phyloP scores from a whole-genome alignment of 257 asterid genomes.

The Asclepias syriaca region DNA sequence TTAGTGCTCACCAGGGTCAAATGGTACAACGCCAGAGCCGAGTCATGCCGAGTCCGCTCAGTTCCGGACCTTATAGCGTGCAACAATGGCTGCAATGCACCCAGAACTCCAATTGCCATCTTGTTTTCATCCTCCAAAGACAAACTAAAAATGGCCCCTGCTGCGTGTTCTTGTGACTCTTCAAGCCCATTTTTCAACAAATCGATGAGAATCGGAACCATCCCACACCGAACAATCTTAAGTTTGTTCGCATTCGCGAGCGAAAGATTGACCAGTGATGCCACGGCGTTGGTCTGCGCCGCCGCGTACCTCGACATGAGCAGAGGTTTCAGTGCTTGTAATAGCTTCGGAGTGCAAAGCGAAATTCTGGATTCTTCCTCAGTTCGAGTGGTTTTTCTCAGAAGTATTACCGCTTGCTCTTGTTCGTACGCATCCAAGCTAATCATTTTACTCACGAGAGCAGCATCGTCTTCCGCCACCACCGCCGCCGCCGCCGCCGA shows the following conservation, averaged over 20 bases:
- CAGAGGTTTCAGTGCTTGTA: constrained; percentile 52
- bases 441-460: constrained; percentile 26
- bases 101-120: constrained; percentile 79
- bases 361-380: constrained; percentile 53
- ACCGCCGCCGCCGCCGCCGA: constrained; percentile 15
- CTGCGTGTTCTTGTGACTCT: constrained; percentile 85
- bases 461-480: constrained; percentile 42
- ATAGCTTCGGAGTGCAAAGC: constrained; percentile 62
- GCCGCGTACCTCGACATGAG: constrained; percentile 57
- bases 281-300: constrained; percentile 68
- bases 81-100: constrained; percentile 74
- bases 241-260: constrained; percentile 61
- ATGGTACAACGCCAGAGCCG: constrained; percentile 83
- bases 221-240: constrained; percentile 73
- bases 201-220: constrained; percentile 60
- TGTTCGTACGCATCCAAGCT: constrained; percentile 66
- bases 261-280: constrained; percentile 84
- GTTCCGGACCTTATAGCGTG: constrained; percentile 71
- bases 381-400: constrained; percentile 57
- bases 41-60: constrained; percentile 70
- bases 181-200: constrained; percentile 60
- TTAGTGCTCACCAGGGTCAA: constrained; percentile 65
- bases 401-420: constrained; percentile 62
- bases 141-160: constrained; percentile 85
- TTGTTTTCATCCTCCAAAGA: constrained; percentile 70